phyloP scores from a whole-genome alignment of 1,284 basidiomycete genomes.

The Xerocomus minutiporus region DNA sequence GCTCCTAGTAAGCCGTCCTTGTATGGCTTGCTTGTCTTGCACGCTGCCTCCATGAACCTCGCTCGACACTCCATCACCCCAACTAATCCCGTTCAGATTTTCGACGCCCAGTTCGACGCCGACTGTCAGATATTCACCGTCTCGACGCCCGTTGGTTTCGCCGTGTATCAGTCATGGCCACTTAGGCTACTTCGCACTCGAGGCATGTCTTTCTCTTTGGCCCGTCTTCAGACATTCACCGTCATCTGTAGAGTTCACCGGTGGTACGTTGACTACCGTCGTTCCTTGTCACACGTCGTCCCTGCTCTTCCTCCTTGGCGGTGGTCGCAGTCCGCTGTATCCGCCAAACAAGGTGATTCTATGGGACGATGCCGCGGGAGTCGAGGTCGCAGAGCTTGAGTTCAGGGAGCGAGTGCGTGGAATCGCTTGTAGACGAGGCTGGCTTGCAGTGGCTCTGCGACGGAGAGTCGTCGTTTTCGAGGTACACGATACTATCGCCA shows the following conservation, averaged over 20 bases:
- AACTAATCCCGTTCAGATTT: conserved; percentile 70
- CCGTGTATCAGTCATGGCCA: conserved; percentile 79
- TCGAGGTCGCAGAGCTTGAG: conserved; percentile 85
- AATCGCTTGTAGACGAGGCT: conserved; percentile 73
- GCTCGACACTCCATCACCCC: conserved; percentile 83
- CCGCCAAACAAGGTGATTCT: conserved; percentile 92
- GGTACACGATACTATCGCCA: conserved; percentile 55
- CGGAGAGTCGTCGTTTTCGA: conserved; percentile 79
- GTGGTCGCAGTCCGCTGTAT: conserved; percentile 86
- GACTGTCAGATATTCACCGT: conserved; percentile 79
- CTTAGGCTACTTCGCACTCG: conserved; percentile 74
- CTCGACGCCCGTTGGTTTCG: conserved; percentile 81
- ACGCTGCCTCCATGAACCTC: conserved; percentile 70
- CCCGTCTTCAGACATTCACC: conserved; percentile 3
- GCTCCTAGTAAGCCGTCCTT: conserved; percentile 10
- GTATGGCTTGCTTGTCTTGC: conserved; percentile 18
- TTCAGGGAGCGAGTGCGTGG: conserved; percentile 86
- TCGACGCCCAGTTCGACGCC: conserved; percentile 73
- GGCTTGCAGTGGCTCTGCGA: conserved; percentile 79
- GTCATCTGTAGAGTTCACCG: conserved; percentile 55
- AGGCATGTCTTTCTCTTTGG: conserved; percentile 45
- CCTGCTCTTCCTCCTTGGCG: conserved; percentile 85
- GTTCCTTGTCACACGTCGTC: conserved; percentile 82
- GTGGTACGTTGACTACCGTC: conserved; percentile 74
- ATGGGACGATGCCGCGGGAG: conserved; percentile 76